A percentile compares a stretch with the other conserved stretches of the same genome.
Conservation (phyloP, 805 yeast genomes). For the Saccharomycopsis guyanensis region DNA sequence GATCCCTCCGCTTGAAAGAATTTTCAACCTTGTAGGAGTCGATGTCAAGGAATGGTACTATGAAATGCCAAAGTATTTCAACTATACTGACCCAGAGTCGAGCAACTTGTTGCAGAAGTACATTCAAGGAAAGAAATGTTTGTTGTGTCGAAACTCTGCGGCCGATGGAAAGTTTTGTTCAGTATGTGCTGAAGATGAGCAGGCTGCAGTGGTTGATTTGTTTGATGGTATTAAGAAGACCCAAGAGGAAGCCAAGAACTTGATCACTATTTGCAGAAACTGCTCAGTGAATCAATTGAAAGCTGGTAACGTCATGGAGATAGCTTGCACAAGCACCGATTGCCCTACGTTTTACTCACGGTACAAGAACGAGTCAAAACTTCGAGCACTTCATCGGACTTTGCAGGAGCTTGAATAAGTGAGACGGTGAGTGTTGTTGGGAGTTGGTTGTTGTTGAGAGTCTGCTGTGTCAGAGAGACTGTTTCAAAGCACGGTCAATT, state of each 20-base stretch:
- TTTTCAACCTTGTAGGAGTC: constrained; percentile 78
- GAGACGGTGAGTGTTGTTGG: too few species aligned
- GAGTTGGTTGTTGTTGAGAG: too few species aligned
- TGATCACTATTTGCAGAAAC: constrained; percentile 25
- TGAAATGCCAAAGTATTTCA: constrained; percentile 46
- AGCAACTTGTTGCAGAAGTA: constrained; percentile 16
- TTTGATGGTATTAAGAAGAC: constrained; percentile 16
- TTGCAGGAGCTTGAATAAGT: neutral
- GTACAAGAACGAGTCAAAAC: neutral
- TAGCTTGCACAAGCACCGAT: constrained; percentile 8
- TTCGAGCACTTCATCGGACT: neutral
- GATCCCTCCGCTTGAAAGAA: constrained; percentile 83
- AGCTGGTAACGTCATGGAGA: constrained; percentile 12
- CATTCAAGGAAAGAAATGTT: constrained; percentile 21
- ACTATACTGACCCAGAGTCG: constrained; percentile 7
- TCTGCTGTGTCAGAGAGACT: too few species aligned
- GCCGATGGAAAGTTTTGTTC: constrained; percentile 20
- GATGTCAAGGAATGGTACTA: constrained; percentile 70
- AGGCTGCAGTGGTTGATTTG: constrained; percentile 16
- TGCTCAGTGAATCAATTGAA: constrained; percentile 18
- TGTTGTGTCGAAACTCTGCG: constrained; percentile 16
- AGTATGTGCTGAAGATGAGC: constrained; percentile 11
- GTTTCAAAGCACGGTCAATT: too few species aligned
- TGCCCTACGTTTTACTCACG: constrained; percentile 13
- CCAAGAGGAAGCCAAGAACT: constrained; percentile 20